Evolutionary conservation across 805 yeast genomes (phyloP).

Genomic region (Candida awuae): DNA sequence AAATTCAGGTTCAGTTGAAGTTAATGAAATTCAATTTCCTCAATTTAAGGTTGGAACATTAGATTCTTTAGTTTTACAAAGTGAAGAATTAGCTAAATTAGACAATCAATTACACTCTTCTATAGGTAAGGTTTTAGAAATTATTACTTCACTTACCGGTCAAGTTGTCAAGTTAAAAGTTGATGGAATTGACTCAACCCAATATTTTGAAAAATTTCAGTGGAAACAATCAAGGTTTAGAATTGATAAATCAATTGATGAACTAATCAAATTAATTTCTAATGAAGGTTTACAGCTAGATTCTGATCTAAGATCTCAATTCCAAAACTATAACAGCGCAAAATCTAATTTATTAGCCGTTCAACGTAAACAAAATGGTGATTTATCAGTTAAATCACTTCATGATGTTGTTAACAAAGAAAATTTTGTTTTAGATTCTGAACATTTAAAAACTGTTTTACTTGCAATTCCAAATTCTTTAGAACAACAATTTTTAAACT

Average conservation of each 20-base stretch:
- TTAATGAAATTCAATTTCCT: slow-evolving; percentile 59
- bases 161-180: slow-evolving; percentile 16
- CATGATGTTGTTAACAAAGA: slow-evolving; percentile 81
- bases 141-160: slow-evolving; percentile 38
- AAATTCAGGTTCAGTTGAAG: slow-evolving; percentile 50
- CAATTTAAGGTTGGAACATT: slow-evolving; percentile 89
- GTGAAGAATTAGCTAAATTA: slow-evolving; percentile 78
- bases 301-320: slow-evolving; percentile 72
- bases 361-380: slow-evolving; percentile 90
- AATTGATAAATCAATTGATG: slow-evolving; percentile 73
- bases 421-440: slow-evolving; percentile 79
- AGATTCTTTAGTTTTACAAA: slow-evolving; percentile 82
- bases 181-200: slow-evolving; percentile 42
- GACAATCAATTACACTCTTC: slow-evolving; percentile 72
- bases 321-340: slow-evolving; percentile 69
- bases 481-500: slow-evolving; percentile 49
- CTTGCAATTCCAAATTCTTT: slow-evolving; percentile 76
- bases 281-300: slow-evolving; percentile 79
- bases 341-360: slow-evolving; percentile 79
- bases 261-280: slow-evolving; percentile 60
- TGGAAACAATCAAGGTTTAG: slow-evolving; percentile 90
- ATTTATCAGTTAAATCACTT: slow-evolving; percentile 79
- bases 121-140: slow-evolving; percentile 69
- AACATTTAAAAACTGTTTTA: slow-evolving; percentile 76
- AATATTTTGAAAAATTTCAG: slow-evolving; percentile 63